These are phyloP conservation scores for Malbranchea cinnamomea DNA, from an alignment of 2,329 filamentous ascomycete genomes.

Conservation along the genomic window DNA sequence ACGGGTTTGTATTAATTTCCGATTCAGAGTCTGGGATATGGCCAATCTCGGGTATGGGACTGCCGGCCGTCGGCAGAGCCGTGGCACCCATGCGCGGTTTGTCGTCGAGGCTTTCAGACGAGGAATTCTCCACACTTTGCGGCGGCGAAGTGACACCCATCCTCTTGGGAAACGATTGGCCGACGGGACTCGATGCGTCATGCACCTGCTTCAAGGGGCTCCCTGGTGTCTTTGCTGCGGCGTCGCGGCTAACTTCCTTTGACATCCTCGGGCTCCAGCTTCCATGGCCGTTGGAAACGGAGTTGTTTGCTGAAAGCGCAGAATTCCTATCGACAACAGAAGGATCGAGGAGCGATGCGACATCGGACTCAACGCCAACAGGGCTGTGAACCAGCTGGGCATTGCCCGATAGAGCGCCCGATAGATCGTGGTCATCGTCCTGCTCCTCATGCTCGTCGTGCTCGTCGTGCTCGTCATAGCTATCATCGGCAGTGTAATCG, in stretches of 20 bases:
- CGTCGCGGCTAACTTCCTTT: slow-evolving; percentile 14
- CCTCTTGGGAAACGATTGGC: slow-evolving; percentile 24
- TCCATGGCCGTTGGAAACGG: slow-evolving; percentile 21
- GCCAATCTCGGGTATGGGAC: slow-evolving; percentile 66
- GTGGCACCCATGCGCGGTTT: slow-evolving; percentile 49
- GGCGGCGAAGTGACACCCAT: slow-evolving; percentile 35
- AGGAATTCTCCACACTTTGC: slow-evolving; percentile 38
- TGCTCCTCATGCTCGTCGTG: slow-evolving; percentile 49
- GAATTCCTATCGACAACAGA: slow-evolving; percentile 55
- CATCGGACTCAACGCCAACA: slow-evolving; percentile 67
- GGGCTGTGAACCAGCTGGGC: slow-evolving; percentile 61
- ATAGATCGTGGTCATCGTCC: slow-evolving; percentile 54
- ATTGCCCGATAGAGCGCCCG: slow-evolving; percentile 53
- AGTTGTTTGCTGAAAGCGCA: slow-evolving; percentile 34
- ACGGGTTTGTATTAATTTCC: slow-evolving; percentile 73
- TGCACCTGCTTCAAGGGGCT: slow-evolving; percentile 33
- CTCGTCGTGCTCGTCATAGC: slow-evolving; percentile 38
- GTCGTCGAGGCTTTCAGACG: slow-evolving; percentile 27
- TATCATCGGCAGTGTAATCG: slow-evolving; percentile 41
- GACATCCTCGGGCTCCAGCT: slow-evolving; percentile 15
- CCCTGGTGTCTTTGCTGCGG: slow-evolving; percentile 17
- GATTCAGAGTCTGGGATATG: slow-evolving; percentile 38
- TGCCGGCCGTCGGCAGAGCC: slow-evolving; percentile 51
- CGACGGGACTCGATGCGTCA: slow-evolving; percentile 21
- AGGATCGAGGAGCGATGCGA: slow-evolving; percentile 78